Evolutionary conservation across 768 basidiomycete species (phyloP).

Genomic region (Pulveroboletus frians): DNA sequence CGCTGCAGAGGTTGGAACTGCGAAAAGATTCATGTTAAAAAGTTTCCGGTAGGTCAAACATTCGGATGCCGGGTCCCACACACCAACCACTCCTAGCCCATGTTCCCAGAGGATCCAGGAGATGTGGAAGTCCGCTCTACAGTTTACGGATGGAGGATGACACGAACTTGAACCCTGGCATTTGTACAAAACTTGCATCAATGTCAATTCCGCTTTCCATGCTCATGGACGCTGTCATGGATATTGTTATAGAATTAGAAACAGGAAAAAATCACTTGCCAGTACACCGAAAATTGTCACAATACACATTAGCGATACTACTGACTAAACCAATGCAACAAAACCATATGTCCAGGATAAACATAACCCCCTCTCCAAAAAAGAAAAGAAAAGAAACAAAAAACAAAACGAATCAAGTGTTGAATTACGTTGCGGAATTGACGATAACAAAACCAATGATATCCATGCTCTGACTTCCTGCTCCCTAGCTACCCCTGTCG

Average conservation of each 20-base stretch:
- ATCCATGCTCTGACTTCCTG: not conserved
- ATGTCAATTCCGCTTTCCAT: not conserved
- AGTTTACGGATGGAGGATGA: slow-evolving; percentile 80
- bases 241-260: not conserved
- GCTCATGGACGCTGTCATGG: not conserved
- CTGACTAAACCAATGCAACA: not conserved
- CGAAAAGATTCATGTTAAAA: slow-evolving; percentile 59
- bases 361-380: not conserved
- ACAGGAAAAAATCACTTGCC: not conserved
- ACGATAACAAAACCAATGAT: not conserved
- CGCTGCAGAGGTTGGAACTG: slow-evolving; percentile 62
- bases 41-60: slow-evolving; percentile 49
- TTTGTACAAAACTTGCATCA: not conserved
- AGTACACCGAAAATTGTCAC: too few species aligned
- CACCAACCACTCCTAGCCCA: slow-evolving; percentile 46
- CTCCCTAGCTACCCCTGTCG: not conserved
- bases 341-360: not conserved
- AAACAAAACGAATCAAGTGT: not conserved
- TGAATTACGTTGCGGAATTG: not conserved
- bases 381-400: too few species aligned
- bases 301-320: not conserved
- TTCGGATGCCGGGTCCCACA: not conserved
- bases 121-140: slow-evolving; percentile 71
- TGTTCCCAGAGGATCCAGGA: slow-evolving; percentile 88
- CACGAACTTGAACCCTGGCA: not conserved